Base-by-base conservation (phyloP, 2,329 filamentous ascomycete species). In the Akanthomyces muscarius region DNA sequence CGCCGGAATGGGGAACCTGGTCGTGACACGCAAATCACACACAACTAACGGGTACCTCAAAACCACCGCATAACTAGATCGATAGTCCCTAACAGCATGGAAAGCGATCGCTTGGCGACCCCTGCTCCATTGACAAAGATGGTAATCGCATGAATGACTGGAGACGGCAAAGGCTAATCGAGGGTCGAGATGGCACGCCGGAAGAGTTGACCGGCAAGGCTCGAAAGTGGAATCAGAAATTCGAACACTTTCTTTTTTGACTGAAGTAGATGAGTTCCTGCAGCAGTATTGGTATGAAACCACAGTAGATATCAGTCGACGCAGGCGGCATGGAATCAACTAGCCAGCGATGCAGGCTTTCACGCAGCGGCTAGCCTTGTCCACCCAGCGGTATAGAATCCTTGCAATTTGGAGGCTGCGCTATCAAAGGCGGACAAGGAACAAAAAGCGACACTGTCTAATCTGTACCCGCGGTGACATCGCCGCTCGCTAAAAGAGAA, bases 311-410 rank as follows among this genome's bases (percentile, higher is more conserved):
- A 10, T 52, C 48, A 36, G 54, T 14, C 14, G 30, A 50, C 25
- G 44, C 16, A 28, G 25, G 44, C 11, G 14, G 11, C 44, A 58
- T 58, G 55, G 55, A 58, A 38, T 58, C 41, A 58, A 58, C 30
- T 58, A 44, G 44, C n/a, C 44, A 50, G 44, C 55, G 45, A 58
- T 58, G 55, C 41, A 55, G 23, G 10, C 11, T 41, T 42, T 25
- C 5, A n/a, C 33, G 14, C 33, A 42, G 52, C 38, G 54, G 38
- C 54, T 33, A 45, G 53, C 5, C 23, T 41, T 10, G 38, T 30
- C 38, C 30, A 30, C 13, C 38, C 36, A 45, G 38, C 25, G 41
- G 41, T 8, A 56, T 25, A 16, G 23, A 33, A 44, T 21, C 33
- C 36, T 16, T 42, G 48, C 48, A 33, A 52, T 7, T n/a, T n/a